These are phyloP conservation scores for Avicennia marina DNA, from an alignment of 257 asterid genomes.

Conservation along the genomic window DNA sequence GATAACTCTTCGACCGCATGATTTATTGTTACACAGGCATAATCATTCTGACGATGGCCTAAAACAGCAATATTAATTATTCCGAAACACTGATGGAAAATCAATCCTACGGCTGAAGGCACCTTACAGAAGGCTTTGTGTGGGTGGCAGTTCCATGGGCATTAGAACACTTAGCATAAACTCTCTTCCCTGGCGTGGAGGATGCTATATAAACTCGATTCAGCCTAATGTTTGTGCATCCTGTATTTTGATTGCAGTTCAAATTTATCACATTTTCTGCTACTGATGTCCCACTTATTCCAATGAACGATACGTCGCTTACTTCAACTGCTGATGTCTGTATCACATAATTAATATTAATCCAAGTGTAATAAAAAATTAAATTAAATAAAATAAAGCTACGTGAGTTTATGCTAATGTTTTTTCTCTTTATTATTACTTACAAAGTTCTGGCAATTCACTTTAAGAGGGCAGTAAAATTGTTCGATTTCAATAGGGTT, in stretches of 20 bases:
- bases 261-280: constrained; percentile 40
- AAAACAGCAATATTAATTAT: too few species aligned
- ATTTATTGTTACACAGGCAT: too few species aligned
- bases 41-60: too few species aligned
- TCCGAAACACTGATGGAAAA: too few species aligned
- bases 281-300: constrained; percentile 50
- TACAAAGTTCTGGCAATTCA: constrained; percentile 48
- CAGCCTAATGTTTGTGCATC: constrained; percentile 35
- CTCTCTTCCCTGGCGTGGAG: constrained; percentile 29
- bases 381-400: neutral
- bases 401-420: neutral
- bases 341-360: neutral
- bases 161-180: constrained; percentile 38
- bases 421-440: constrained; percentile 15
- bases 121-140: constrained; percentile 40
- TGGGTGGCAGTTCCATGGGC: constrained; percentile 53
- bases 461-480: constrained; percentile 52
- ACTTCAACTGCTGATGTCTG: constrained; percentile 51
- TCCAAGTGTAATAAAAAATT: neutral
- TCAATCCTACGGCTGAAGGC: constrained; percentile 41
- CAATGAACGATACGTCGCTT: constrained; percentile 45
- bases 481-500: constrained; percentile 60
- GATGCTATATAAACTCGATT: constrained; percentile 40
- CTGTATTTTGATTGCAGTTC: constrained; percentile 41
- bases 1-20: too few species aligned